Percentiles rank a stretch among this genome's conserved stretches.
Conservation (phyloP, 2,329 filamentous ascomycete genomes). For the Cladosporium sp. region DNA sequence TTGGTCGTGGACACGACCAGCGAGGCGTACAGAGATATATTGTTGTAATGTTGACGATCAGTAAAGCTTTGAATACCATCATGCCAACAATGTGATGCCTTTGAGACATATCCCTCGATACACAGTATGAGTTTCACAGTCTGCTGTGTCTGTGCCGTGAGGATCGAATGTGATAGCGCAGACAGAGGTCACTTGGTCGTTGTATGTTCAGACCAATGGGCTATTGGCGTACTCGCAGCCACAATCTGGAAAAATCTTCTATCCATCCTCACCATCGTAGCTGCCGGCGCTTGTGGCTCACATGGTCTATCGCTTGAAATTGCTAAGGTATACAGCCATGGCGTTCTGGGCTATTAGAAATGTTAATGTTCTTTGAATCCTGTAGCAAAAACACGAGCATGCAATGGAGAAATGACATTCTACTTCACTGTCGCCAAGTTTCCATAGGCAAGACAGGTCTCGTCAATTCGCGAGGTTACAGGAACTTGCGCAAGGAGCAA, state of each 20-base stretch:
- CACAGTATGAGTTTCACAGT: not conserved
- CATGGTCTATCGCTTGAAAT: not conserved
- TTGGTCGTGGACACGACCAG: not conserved
- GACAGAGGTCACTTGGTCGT: not conserved
- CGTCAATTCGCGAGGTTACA: not conserved
- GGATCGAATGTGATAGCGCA: not conserved
- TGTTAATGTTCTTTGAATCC: not conserved
- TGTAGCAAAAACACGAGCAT: not conserved
- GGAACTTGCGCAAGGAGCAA: not conserved
- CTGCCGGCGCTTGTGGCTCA: not conserved
- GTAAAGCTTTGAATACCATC: not conserved
- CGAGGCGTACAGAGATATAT: not conserved
- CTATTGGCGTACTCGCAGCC: not conserved
- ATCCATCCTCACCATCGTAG: not conserved
- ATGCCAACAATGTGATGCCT: not conserved
- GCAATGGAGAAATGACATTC: not conserved
- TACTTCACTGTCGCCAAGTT: not conserved
- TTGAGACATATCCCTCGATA: not conserved
- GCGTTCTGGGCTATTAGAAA: not conserved
- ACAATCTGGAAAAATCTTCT: not conserved
- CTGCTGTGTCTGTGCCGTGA: not conserved
- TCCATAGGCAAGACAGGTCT: not conserved
- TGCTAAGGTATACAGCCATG: not conserved
- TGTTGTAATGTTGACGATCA: not conserved
- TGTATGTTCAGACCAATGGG: not conserved